Base-by-base conservation (phyloP, 1,139 yeast species). In the Meyerozyma guilliermondii region DNA sequence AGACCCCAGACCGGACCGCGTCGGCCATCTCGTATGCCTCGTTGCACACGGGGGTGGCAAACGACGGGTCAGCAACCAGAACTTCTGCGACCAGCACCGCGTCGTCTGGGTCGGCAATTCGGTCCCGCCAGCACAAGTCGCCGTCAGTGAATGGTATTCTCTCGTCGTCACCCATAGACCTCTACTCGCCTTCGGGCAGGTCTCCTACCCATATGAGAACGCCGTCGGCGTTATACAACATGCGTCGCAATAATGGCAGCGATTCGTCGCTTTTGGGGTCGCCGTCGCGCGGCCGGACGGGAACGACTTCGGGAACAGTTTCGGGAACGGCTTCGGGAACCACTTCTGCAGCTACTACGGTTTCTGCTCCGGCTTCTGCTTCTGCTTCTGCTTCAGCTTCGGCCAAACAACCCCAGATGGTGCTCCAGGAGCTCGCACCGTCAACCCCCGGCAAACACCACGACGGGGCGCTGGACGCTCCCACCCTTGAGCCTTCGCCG, bases 201-300 rank as follows among this genome's bases (percentile, higher is more conserved):
- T 66, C 71, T 11, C 76, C 77, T 11, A 68, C 74, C 5, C 74
- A 69, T 47, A 65, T 65, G 46, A 63, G 62, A 44, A 60, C 71
- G 6, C 67, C 71, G 6, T 66, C 71, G 1, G 66, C 68, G 22
- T 52, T 58, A 23, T 64, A 58, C 46, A 33, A 33, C 36, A 20
- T 18, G 24, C 23, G 24, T 2, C 36, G 36, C 24, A 17, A 33
- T 13, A 17, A 33, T 13, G 36, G 36, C 36, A 33, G 36, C 10
- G 36, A 33, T 26, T 17, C 24, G 36, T 33, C 36, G 13, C 47
- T 49, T 18, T 38, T 42, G 35, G 46, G 50, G 31, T 44, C 48
- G 16, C 52, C 52, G 34, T 24, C 43, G 24, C 45, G 45, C 27
- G 39, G 42, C 22, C 22, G 7, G 4, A 18, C 20, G 20, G 22